These are phyloP conservation scores for Nyctanthes arbortristis DNA, from an alignment of 257 asterid genomes.

Conservation along the genomic window DNA sequence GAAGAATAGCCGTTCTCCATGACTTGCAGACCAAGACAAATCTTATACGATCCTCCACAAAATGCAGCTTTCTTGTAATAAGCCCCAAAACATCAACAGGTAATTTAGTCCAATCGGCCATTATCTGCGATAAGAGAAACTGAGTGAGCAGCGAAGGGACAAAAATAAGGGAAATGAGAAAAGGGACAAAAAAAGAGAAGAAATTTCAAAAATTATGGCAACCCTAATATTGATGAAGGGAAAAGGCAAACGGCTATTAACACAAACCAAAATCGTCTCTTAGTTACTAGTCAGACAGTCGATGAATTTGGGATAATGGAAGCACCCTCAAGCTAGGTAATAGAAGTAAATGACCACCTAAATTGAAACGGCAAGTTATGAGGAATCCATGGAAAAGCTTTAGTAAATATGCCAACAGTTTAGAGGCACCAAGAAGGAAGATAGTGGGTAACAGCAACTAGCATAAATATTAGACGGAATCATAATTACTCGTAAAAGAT, in stretches of 20 bases:
- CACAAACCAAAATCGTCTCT: neutral
- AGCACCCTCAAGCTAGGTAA: neutral
- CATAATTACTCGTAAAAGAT: neutral
- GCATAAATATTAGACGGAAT: neutral
- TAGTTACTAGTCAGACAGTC: neutral
- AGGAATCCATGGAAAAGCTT: neutral
- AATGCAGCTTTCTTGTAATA: slow-evolving; percentile 24
- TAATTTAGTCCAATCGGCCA: slow-evolving; percentile 29
- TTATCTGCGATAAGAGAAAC: slow-evolving; percentile 11
- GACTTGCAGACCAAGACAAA: slow-evolving; percentile 30
- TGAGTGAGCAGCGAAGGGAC: neutral
- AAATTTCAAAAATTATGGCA: no score
- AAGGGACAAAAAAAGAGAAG: no score
- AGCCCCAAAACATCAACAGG: slow-evolving; percentile 30
- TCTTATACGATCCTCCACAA: slow-evolving; percentile 21
- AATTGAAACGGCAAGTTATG: neutral
- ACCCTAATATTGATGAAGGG: neutral
- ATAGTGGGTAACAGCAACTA: neutral
- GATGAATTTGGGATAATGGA: neutral
- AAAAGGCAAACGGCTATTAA: neutral
- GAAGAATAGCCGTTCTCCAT: slow-evolving; percentile 22
- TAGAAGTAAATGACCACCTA: neutral
- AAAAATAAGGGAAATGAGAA: no score
- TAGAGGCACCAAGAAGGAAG: neutral
- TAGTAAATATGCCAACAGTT: neutral